Evolutionary conservation across 1,139 yeast genomes (phyloP).

Genomic region (Geotrichum klebahnii): DNA sequence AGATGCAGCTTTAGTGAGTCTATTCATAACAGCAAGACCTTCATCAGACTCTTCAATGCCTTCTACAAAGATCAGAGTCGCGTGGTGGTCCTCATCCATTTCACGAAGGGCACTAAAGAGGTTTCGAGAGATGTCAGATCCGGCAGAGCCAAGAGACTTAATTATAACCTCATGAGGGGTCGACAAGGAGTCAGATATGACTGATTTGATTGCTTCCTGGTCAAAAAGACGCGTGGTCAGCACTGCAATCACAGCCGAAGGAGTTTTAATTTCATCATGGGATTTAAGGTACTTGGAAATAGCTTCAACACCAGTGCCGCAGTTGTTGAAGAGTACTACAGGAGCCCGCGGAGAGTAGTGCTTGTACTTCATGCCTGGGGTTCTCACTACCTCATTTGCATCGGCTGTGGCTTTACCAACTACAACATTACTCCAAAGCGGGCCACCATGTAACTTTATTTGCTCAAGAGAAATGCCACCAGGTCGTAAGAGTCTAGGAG

Average conservation of each 20-base stretch:
- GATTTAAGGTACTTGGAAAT: slow-evolving; percentile 26
- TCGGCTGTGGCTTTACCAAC: slow-evolving; percentile 66
- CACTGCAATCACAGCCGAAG: slow-evolving; percentile 46
- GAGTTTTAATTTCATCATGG: background rate
- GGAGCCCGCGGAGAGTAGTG: slow-evolving; percentile 90
- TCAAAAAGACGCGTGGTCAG: slow-evolving; percentile 39
- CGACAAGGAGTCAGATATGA: background rate
- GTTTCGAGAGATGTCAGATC: slow-evolving; percentile 65
- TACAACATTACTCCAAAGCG: slow-evolving; percentile 56
- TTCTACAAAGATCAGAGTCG: slow-evolving; percentile 66
- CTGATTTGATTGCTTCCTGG: slow-evolving; percentile 16
- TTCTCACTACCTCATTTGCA: slow-evolving; percentile 65
- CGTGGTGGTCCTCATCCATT: slow-evolving; percentile 57
- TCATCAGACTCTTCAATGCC: slow-evolving; percentile 67
- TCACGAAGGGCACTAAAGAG: slow-evolving; percentile 68
- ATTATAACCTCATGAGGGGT: slow-evolving; percentile 5
- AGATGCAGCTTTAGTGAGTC: slow-evolving; percentile 80
- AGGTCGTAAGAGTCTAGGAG: slow-evolving; percentile 87
- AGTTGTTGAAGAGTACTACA: slow-evolving; percentile 62
- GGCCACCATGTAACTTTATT: slow-evolving; percentile 60
- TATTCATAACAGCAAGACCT: slow-evolving; percentile 92
- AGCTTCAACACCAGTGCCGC: slow-evolving; percentile 46
- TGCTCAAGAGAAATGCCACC: slow-evolving; percentile 88
- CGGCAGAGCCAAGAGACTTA: slow-evolving; percentile 49
- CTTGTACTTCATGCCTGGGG: slow-evolving; percentile 97